Conservation (phyloP, 2,329 filamentous ascomycete genomes). For the Xylariales sp. region DNA sequence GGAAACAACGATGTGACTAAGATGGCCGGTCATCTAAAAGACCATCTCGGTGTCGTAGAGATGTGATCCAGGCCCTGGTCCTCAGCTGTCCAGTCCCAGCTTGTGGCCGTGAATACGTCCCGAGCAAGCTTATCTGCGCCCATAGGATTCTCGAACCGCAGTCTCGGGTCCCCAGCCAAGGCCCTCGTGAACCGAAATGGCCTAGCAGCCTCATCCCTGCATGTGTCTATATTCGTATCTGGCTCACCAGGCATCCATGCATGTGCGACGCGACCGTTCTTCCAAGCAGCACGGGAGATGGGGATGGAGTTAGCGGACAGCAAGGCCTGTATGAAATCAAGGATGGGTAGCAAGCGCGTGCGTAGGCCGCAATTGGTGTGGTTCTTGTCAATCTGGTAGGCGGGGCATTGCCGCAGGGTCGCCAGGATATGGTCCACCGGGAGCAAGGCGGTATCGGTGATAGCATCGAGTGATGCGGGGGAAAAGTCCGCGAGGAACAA, state of each 20-base stretch:
- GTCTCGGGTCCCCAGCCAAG: conserved; percentile 61
- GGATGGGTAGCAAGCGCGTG: conserved; percentile 71
- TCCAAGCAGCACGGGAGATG: conserved; percentile 61
- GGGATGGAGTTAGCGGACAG: conserved; percentile 60
- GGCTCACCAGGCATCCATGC: conserved; percentile 55
- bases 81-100: conserved; percentile 71
- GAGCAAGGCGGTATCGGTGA: conserved; percentile 65
- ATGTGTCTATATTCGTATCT: conserved; percentile 36
- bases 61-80: conserved; percentile 44
- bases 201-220: conserved; percentile 33
- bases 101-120: conserved; percentile 65
- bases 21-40: conserved; percentile 30
- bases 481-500: conserved; percentile 69
- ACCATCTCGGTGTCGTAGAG: conserved; percentile 45
- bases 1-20: no score
- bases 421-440: conserved; percentile 71
- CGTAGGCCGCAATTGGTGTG: conserved; percentile 80
- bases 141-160: conserved; percentile 62
- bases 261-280: conserved; percentile 52
- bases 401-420: conserved; percentile 72
- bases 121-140: conserved; percentile 64
- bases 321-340: conserved; percentile 73
- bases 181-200: conserved; percentile 64
- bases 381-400: conserved; percentile 79
- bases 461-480: conserved; percentile 57